phyloP scores from a whole-genome alignment of 2,329 filamentous ascomycete species.

The Clarireedia sp. region DNA sequence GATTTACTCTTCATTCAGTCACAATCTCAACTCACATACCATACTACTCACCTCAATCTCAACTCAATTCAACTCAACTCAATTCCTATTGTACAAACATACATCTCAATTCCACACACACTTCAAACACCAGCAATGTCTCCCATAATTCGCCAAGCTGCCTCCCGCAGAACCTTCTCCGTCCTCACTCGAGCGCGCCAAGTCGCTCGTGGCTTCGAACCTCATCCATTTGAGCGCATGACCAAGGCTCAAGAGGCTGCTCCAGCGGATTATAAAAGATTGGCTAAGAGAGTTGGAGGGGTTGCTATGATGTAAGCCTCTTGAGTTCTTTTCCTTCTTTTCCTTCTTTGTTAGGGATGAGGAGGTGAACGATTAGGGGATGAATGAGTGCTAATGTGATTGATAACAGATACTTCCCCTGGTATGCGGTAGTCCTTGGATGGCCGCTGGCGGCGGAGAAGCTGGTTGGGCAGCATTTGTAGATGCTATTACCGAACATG shows the following conservation, averaged over 20 bases:
- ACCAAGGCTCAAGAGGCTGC: constrained; percentile 1
- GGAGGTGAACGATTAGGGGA: too few relatives aligned
- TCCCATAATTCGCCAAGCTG: constrained; percentile 1
- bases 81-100: neutral
- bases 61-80: neutral
- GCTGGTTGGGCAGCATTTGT: neutral
- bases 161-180: constrained; percentile 5
- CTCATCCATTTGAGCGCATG: constrained; percentile 6
- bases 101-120: neutral
- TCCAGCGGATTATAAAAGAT: neutral
- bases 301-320: constrained; percentile 2
- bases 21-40: neutral
- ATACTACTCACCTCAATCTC: neutral
- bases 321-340: neutral
- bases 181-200: neutral
- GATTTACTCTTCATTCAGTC: neutral
- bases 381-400: neutral
- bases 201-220: constrained; percentile 2
- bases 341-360: too few relatives aligned
- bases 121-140: neutral
- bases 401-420: constrained; percentile 5
- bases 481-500: neutral
- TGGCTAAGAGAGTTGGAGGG: neutral
- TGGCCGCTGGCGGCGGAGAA: constrained; percentile 10
- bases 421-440: constrained; percentile 5